These are phyloP conservation scores for Trebouxia sp. DNA, from an alignment of 139 green algal genomes.

Conservation along the genomic window DNA sequence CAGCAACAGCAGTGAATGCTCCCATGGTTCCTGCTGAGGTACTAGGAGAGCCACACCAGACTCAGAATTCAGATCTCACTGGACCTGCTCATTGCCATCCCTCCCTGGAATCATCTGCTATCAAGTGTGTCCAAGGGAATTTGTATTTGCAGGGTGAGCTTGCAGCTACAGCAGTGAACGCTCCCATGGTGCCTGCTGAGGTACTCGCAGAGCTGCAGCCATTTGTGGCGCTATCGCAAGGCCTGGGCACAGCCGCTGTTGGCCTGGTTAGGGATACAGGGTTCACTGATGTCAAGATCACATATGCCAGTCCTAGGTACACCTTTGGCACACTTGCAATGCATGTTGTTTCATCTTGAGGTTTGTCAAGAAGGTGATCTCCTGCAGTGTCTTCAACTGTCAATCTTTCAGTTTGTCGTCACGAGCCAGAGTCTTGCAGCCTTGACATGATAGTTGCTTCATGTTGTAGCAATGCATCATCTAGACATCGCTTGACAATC, in stretches of 20 bases:
- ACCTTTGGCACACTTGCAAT: no score
- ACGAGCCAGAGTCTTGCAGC: no score
- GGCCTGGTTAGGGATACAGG: conserved; percentile 67
- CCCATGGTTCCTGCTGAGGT: conserved; percentile 93
- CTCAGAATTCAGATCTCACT: no score
- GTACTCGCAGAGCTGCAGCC: conserved; percentile 90
- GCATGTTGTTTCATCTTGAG: no score
- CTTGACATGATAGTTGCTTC: no score
- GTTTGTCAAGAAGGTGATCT: no score
- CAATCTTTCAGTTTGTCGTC: not conserved
- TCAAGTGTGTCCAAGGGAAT: no score
- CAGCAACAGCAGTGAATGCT: conserved; percentile 88
- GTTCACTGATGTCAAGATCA: conserved; percentile 83
- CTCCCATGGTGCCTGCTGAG: conserved; percentile 92
- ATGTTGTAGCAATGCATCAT: no score
- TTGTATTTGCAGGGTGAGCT: conserved; percentile 81
- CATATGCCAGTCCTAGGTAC: conserved; percentile 66
- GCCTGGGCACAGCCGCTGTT: conserved; percentile 72
- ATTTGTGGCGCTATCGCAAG: conserved; percentile 79
- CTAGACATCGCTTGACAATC: no score
- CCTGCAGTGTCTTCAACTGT: not conserved
- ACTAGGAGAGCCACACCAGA: conserved; percentile 88
- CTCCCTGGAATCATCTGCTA: no score
- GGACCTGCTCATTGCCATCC: no score
- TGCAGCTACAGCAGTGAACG: conserved; percentile 87